phyloP scores from a whole-genome alignment of 108 stramenopile genomes.

The Nitzschia sp. region DNA sequence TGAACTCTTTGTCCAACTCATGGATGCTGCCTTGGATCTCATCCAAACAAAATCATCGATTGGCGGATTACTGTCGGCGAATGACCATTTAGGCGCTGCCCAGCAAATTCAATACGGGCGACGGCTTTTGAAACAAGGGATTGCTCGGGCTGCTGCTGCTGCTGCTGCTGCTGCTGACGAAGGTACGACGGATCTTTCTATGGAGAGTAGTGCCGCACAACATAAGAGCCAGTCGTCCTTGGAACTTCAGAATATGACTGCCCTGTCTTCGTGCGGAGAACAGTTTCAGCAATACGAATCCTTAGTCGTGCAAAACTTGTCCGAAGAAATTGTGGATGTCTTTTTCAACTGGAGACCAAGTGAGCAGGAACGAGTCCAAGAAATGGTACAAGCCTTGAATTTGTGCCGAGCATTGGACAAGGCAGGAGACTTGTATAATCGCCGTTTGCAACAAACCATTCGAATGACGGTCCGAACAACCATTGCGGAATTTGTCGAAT shows the following conservation, averaged over 20 bases:
- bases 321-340: slow-evolving; percentile 78
- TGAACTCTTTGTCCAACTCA: slow-evolving; percentile 45
- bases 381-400: slow-evolving; percentile 56
- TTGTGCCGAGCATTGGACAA: slow-evolving; percentile 43
- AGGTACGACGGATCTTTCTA: background rate
- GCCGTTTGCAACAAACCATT: slow-evolving; percentile 69
- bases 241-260: slow-evolving; percentile 48
- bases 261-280: slow-evolving; percentile 59
- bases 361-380: slow-evolving; percentile 30
- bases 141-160: background rate
- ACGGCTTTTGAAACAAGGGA: slow-evolving; percentile 41
- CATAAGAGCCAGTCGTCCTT: slow-evolving; percentile 4
- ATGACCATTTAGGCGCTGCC: slow-evolving; percentile 74
- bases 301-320: slow-evolving; percentile 72
- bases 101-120: slow-evolving; percentile 76
- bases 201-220: slow-evolving; percentile 2
- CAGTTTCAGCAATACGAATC: slow-evolving; percentile 83
- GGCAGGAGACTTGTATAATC: slow-evolving; percentile 52
- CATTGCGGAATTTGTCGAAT: slow-evolving; percentile 82
- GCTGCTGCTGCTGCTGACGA: background rate
- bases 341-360: slow-evolving; percentile 69
- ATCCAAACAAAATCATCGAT: slow-evolving; percentile 64
- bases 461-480: slow-evolving; percentile 87
- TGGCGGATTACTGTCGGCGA: slow-evolving; percentile 64
- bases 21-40: slow-evolving; percentile 75